These are phyloP conservation scores for Fusarium buxicola DNA, from an alignment of 2,329 filamentous ascomycete genomes.

Conservation along the genomic window DNA sequence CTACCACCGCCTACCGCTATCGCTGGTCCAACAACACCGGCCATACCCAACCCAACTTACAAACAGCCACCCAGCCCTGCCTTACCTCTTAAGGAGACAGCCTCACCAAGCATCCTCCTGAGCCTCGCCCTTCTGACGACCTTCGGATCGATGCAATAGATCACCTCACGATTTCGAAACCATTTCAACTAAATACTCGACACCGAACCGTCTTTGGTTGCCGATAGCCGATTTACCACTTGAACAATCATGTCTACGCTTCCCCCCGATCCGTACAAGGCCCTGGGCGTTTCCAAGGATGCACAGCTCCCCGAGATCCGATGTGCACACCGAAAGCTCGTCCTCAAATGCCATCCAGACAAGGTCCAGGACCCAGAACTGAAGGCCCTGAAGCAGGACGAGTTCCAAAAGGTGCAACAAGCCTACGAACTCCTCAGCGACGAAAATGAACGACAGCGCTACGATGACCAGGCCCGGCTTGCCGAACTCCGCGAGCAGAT, in stretches of 20 bases:
- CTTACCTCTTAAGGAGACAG: constrained; percentile 36
- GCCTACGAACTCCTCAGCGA: constrained; percentile 93
- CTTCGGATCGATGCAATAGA: constrained; percentile 44
- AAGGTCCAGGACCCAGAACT: constrained; percentile 83
- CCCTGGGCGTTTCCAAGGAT: constrained; percentile 78
- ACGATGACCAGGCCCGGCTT: constrained; percentile 80
- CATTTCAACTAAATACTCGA: constrained; percentile 32
- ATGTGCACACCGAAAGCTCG: constrained; percentile 84
- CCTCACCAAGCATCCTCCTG: constrained; percentile 34
- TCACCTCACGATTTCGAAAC: constrained; percentile 22
- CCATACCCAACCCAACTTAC: constrained; percentile 41
- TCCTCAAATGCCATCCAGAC: constrained; percentile 90
- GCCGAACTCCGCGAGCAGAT: constrained; percentile 71
- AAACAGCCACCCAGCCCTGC: constrained; percentile 40
- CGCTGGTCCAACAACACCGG: constrained; percentile 35
- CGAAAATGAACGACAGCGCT: constrained; percentile 76
- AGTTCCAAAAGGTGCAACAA: constrained; percentile 92
- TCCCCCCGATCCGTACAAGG: constrained; percentile 81
- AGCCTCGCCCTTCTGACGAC: constrained; percentile 41
- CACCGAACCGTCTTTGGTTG: constrained; percentile 21
- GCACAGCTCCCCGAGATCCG: constrained; percentile 79
- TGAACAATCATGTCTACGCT: constrained; percentile 59
- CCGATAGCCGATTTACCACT: constrained; percentile 23
- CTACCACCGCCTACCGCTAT: constrained; percentile 18
- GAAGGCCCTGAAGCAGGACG: constrained; percentile 82